phyloP scores from a whole-genome alignment of 345 rosid species.

The Gossypium stocksii region DNA sequence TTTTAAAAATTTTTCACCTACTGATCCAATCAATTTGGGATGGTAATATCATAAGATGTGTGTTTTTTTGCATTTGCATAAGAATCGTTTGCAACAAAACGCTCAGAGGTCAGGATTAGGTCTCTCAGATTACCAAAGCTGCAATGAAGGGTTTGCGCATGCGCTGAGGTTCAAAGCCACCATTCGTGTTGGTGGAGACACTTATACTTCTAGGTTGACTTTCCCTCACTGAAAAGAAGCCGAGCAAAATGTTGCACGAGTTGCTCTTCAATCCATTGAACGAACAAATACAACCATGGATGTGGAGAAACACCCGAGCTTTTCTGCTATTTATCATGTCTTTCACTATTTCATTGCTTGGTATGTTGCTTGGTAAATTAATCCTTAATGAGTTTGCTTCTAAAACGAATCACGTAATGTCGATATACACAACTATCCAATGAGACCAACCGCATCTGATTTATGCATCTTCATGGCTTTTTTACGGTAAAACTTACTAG shows the following conservation, averaged over 20 bases:
- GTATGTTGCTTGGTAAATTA: too few species aligned
- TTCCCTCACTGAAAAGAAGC: constrained; percentile 23
- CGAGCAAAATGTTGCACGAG: constrained; percentile 22
- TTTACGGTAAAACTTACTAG: too few species aligned
- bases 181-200: constrained; percentile 9
- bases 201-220: not conserved
- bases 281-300: not conserved
- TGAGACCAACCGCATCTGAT: too few species aligned
- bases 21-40: not conserved
- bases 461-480: too few species aligned
- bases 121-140: constrained; percentile 14
- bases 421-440: too few species aligned
- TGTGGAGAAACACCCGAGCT: not conserved
- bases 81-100: constrained; percentile 4
- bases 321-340: not conserved
- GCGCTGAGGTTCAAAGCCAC: constrained; percentile 24
- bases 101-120: not conserved
- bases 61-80: not conserved
- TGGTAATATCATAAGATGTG: not conserved
- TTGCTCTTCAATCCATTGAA: constrained; percentile 21
- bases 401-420: too few species aligned
- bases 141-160: constrained; percentile 26
- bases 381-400: too few species aligned
- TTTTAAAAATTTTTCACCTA: too few species aligned
- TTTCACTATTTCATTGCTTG: too few species aligned